Base-by-base conservation (phyloP, 1,284 basidiomycete species). In the Trametes pubescens region DNA sequence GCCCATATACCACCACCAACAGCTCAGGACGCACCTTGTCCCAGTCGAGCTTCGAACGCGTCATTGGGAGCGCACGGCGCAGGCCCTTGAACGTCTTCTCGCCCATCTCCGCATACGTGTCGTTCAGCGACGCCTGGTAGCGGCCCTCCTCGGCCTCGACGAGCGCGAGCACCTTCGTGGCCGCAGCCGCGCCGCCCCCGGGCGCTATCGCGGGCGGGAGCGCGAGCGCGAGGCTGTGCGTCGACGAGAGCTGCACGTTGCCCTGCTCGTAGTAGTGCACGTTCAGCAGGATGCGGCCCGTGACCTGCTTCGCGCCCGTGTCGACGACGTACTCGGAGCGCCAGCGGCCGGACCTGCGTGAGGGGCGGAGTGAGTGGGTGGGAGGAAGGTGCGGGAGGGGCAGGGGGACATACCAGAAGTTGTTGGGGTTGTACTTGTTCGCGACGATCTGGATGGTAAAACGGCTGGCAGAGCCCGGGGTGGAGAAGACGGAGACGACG, bases 201-300 rank as follows among this genome's bases (percentile, higher is more conserved):
- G 82, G 79, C 3, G 81, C 74, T 47, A 89, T 79, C 1, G 84
- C 80, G 18, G 85, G 74, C 2, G 93, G 90, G 43, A 94, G 83
- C 5, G 82, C 77, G 71, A 95, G 83, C 8, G 86, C 85, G 40
- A 92, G 77, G 16, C 80, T 79, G 73, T 95, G 91, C 2, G 82
- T 86, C 8, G 95, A 92, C 26, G 89, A 83, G 37, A 98, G 84
- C 85, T 98, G 96, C 35, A 97, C 96, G 74, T 96, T 96, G 72
- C 95, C 96, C 78, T 97, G 95, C 77, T 98, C 96, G 74, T 95
- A 98, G 75, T 98, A 98, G 76, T 98, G 96, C 26, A 97, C 91
- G 72, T 95, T 93, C 51, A 95, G 85, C 22, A 90, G 79, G 32
- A 96, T 86, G 68, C 81, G 87, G 0, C 95, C 91, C 24, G 78